Base-by-base conservation (phyloP, 2,329 filamentous ascomycete genomes). In the Aspergillus sp. region DNA sequence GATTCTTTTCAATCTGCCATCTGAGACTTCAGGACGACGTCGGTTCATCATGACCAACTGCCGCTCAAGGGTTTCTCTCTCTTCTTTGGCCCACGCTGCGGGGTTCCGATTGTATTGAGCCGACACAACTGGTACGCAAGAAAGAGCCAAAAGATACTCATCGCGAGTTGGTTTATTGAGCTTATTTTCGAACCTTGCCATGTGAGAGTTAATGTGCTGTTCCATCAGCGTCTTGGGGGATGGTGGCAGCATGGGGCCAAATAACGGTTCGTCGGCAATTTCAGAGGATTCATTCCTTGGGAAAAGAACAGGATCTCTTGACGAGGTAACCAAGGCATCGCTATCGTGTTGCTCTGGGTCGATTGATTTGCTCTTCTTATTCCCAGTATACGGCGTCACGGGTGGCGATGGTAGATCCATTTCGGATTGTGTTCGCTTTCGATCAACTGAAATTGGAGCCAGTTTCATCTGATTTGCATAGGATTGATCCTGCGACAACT, bases 361-460 rank as follows among this genome's bases (percentile, higher is more conserved):
- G 53, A 68, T 67, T 12, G 71, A 69, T 51, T 66, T 70, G 56
- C 67, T 65, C 59, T 76, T 77, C 63, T 77, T 78, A 61, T 71
- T 72, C 44, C 69, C 73, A 34, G 73, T 71, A 58, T 75, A 77
- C 13, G 77, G 77, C 45, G 77, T 79, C 41, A 78, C 75, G 39
- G 77, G 77, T 65, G 77, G 77, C 61, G 77, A 79, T 37, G 75
- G 76, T 53, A 78, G 62, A 63, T 77, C 71, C 69, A 77, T 73
- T 61, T 78, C 73, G 46, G 72, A 77, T 61, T 74, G 73, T 57
- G 72, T 74, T 58, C 70, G 72, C 61, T 74, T 77, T 63, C 73
- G 73, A 64, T 74, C 70, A 61, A 68, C 66, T 55, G 75, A 73
- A 59, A 78, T 76, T 34, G 75, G 75, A 55, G 76, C 71, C 12